Evolutionary conservation across 2,329 filamentous ascomycete genomes (phyloP).

Genomic region (Neoarthrinium moseri): DNA sequence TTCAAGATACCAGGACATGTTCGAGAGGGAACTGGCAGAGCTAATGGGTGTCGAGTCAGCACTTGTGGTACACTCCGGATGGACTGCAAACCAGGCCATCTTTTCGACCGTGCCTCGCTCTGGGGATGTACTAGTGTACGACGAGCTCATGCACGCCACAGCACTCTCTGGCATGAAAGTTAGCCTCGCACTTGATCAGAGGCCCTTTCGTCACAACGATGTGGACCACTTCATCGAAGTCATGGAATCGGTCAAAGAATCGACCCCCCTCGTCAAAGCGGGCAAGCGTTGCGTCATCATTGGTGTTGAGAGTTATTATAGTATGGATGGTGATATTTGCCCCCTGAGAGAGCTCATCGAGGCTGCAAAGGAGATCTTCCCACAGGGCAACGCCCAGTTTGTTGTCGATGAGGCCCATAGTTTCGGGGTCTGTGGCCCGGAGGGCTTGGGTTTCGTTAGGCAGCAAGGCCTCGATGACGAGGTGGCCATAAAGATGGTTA

Average conservation of each 20-base stretch:
- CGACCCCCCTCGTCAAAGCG: conserved; percentile 25
- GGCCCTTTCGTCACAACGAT: conserved; percentile 45
- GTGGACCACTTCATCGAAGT: conserved; percentile 35
- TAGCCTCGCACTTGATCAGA: conserved; percentile 44
- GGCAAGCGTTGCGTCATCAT: conserved; percentile 35
- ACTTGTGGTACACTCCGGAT: conserved; percentile 61
- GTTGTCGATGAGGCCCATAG: conserved; percentile 57
- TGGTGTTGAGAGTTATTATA: conserved; percentile 41
- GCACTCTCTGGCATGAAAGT: conserved; percentile 63
- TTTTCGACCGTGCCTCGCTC: conserved; percentile 47
- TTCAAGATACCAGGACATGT: conserved; percentile 10
- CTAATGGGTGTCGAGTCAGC: conserved; percentile 61
- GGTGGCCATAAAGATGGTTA: conserved; percentile 49
- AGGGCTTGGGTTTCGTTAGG: conserved; percentile 48
- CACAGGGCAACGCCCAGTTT: conserved; percentile 41
- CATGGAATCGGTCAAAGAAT: conserved; percentile 27
- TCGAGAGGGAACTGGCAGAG: conserved; percentile 7
- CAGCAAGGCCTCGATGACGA: conserved; percentile 46
- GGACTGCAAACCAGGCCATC: conserved; percentile 52
- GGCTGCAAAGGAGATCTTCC: conserved; percentile 30
- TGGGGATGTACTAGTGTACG: conserved; percentile 59
- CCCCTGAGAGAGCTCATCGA: conserved; percentile 37
- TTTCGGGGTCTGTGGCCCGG: conserved; percentile 46
- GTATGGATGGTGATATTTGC: conserved; percentile 45
- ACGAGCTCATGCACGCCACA: conserved; percentile 67